A percentile compares a stretch with the other conserved stretches of the same genome.
These are phyloP conservation scores for Cladophialophora yegresii DNA, from an alignment of 2,329 filamentous ascomycete genomes.

Conservation along the genomic window DNA sequence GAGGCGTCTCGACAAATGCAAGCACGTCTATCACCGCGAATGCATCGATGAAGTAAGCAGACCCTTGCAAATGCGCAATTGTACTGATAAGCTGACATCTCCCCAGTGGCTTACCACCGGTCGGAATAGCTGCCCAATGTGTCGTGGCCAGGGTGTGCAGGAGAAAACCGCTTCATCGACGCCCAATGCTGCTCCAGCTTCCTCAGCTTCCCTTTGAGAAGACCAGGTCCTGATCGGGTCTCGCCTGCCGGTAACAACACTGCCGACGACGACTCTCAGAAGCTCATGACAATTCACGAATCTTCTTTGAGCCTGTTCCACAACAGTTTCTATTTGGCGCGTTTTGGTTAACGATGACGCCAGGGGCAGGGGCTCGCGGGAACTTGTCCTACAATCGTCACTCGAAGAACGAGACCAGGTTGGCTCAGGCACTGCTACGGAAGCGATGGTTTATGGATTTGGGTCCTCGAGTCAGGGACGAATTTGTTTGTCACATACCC, in stretches of 20 bases:
- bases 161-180: constrained; percentile 40
- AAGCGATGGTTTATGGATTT: constrained; percentile 21
- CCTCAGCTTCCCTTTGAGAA: constrained; percentile 14
- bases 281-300: constrained; percentile 25
- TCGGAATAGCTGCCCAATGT: constrained; percentile 65
- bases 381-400: not conserved
- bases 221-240: not conserved
- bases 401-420: constrained; percentile 5
- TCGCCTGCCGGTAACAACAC: not conserved
- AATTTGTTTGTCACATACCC: constrained; percentile 28
- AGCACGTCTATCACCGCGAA: constrained; percentile 67
- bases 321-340: constrained; percentile 14
- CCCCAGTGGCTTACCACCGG: constrained; percentile 67
- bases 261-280: not conserved
- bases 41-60: constrained; percentile 68
- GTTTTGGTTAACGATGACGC: constrained; percentile 21
- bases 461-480: constrained; percentile 10
- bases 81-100: constrained; percentile 39
- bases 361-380: not conserved
- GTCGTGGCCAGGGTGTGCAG: constrained; percentile 60
- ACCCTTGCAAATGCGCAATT: not conserved
- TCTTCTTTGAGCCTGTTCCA: constrained; percentile 22
- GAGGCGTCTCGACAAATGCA: constrained; percentile 63
- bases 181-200: constrained; percentile 9
- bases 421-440: not conserved